Evolutionary conservation across 768 basidiomycete genomes (phyloP), one percentile per base, ranked within the genome.

Genomic region (Naematelia aurantialba): DNA sequence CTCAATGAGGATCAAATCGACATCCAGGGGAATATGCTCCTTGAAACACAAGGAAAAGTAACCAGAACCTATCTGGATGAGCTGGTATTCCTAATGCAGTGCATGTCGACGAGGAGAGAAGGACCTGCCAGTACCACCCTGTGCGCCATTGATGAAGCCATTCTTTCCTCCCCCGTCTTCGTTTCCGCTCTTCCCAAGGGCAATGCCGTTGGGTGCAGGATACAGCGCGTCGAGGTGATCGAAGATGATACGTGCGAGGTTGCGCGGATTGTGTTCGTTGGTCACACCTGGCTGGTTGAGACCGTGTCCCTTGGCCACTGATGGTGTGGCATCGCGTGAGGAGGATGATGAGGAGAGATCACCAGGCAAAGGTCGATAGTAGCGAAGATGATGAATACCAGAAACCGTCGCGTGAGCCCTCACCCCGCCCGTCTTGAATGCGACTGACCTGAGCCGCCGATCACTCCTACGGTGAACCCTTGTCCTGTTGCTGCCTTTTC

Each of bases 11-110:
- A 75, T 67, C 42, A 77, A 56, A 61, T 77, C 76, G n/a, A 68
- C 67, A 48, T 75, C 72, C 52, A 72, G 67, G 0, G 66, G 66
- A 11, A 77, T 62, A 58, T 76, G 75, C 54, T 77, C 75, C 22
- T 62, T 60, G 56, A 70, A 76, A 53, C 76, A 77, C 13, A 69
- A 52, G 12, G 69, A 65, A 53, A 76, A 75, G 56, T 77, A 77
- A 19, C 69, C 65, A 19, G 60, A 55, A 30, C 68, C 68, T 69
- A 30, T 21, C 2, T 22, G 34, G 25, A 22, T 31, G 34, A 45
- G 42, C 27, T 31, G n/a, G 29, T n/a, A 61, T 67, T 22, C 66
- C 68, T 66, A 34, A 47, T 47, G 46, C 46, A 19, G 19, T 8
- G 5, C 46, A 47, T 21, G 46, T 5, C n/a, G 46, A 47, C 11